Base-by-base conservation (phyloP, 345 rosid genomes). In the Arabidopsis suecica region DNA sequence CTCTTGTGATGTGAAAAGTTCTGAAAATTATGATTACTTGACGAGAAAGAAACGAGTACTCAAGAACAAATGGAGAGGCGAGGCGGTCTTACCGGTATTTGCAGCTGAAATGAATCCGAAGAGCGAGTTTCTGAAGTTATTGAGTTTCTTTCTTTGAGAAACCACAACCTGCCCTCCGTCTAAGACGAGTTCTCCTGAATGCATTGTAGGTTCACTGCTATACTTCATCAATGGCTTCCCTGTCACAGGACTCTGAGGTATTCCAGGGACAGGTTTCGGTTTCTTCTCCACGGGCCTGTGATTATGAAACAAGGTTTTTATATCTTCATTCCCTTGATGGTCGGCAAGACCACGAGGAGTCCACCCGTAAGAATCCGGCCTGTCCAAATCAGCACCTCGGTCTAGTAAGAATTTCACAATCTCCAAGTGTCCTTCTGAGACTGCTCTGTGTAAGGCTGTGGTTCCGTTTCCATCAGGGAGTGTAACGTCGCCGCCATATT, bases 271-370 rank as follows among this genome's bases (percentile, higher is more conserved):
- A 58, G 9, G 0, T 40, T 56, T 6, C 0, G 77, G 77, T 71
- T 45, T 65, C 77, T 77, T 71, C 72, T 71, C 80, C 5, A 63
- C 55, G 0, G 77, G 76, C 7, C 61, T 66, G 25, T 70, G 80
- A 37, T 54, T 76, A 42, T 75, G 71, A 36, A 91, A 76, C 66
- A 93, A 48, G 9, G 38, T 18, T 42, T 82, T 75, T 68, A 93
- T 87, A 8, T 91, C 90, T 78, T 89, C 96, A 22, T 83, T 86
- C 30, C 96, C 97, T 82, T 89, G 97, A 40, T 91, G 96, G 36
- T 91, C 90, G 0, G 91, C 91, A 60, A 93, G 72, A 53, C 69
- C 87, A 74, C 86, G 73, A 3, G 98, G 82, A 2, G 96, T 91
- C 97, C 94, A 91, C 3, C 97, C 94, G 11, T 87, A 58, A 32